Percentiles rank a stretch among this genome's conserved stretches.
These are phyloP conservation scores for Cymbopogon flexuosus DNA, from an alignment of 202 grass and related monocot species.

Conservation along the genomic window DNA sequence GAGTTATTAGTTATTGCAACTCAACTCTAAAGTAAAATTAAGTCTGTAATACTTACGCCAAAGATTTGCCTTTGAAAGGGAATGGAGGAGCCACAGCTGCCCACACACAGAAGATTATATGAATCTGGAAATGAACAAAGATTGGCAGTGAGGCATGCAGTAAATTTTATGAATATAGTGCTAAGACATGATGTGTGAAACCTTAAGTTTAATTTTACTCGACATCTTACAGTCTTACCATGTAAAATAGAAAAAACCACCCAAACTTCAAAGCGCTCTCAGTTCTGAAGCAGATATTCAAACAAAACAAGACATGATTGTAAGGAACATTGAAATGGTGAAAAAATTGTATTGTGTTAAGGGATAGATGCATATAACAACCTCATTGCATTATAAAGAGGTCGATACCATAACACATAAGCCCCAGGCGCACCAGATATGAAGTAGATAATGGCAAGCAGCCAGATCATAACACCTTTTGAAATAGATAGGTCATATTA, in stretches of 20 bases:
- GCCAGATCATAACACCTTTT: slow-evolving; percentile 85
- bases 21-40: neutral
- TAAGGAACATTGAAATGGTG: slow-evolving; percentile 13
- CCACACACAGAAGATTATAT: slow-evolving; percentile 86
- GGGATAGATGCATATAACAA: slow-evolving; percentile 19
- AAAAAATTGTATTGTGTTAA: neutral
- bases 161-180: neutral
- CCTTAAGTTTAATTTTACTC: neutral
- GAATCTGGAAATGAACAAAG: slow-evolving; percentile 59
- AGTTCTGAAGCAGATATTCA: slow-evolving; percentile 46
- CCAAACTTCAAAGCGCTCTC: slow-evolving; percentile 93
- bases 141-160: slow-evolving; percentile 21
- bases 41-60: slow-evolving; percentile 63
- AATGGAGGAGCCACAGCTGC: slow-evolving; percentile 86
- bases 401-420: slow-evolving; percentile 84
- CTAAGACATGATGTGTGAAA: neutral
- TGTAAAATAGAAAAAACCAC: slow-evolving; percentile 89
- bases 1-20: neutral
- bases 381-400: slow-evolving; percentile 97
- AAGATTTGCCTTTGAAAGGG: slow-evolving; percentile 95
- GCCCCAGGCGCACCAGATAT: slow-evolving; percentile 81
- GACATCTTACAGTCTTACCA: slow-evolving; percentile 43
- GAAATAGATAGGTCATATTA: slow-evolving; percentile 21
- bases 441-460: slow-evolving; percentile 97
- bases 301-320: slow-evolving; percentile 20